Evolutionary conservation across 371 early-diverging fungal species (phyloP).

Genomic region (Phascolomyces articulosus): DNA sequence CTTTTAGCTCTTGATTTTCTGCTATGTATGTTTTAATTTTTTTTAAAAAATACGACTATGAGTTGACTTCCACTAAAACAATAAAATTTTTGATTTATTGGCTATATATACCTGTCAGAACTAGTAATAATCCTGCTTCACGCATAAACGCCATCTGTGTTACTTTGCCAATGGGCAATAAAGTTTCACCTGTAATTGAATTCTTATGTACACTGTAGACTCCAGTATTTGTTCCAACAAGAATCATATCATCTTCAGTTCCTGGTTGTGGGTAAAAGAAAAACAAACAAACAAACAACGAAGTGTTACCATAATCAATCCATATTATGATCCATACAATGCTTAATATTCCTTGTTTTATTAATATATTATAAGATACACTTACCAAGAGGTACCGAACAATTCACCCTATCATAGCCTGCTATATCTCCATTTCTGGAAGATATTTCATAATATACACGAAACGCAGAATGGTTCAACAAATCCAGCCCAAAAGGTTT

Average conservation of each 20-base stretch:
- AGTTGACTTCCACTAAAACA: too few species aligned
- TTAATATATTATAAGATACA: too few species aligned
- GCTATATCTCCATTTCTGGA: conserved; percentile 17
- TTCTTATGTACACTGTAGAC: conserved; percentile 43
- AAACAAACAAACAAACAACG: too few species aligned
- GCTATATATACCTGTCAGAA: conserved; percentile 12
- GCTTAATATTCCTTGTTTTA: too few species aligned
- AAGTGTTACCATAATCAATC: too few species aligned
- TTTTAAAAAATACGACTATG: neutral
- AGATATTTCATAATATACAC: neutral
- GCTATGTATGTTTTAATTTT: neutral
- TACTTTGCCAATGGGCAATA: neutral
- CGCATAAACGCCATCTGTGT: conserved; percentile 19
- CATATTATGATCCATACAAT: too few species aligned
- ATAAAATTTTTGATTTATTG: neutral
- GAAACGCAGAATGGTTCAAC: neutral
- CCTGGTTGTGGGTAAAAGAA: neutral
- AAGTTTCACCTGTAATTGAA: neutral
- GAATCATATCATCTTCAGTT: conserved; percentile 11
- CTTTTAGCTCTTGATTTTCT: neutral
- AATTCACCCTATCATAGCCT: conserved; percentile 51
- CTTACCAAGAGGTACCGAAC: conserved; percentile 52
- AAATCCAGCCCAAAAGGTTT: neutral
- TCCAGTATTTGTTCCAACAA: conserved; percentile 76
- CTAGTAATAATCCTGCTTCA: conserved; percentile 15